Base-by-base conservation (phyloP, 257 asterid species). In the Penstemon eatonii region DNA sequence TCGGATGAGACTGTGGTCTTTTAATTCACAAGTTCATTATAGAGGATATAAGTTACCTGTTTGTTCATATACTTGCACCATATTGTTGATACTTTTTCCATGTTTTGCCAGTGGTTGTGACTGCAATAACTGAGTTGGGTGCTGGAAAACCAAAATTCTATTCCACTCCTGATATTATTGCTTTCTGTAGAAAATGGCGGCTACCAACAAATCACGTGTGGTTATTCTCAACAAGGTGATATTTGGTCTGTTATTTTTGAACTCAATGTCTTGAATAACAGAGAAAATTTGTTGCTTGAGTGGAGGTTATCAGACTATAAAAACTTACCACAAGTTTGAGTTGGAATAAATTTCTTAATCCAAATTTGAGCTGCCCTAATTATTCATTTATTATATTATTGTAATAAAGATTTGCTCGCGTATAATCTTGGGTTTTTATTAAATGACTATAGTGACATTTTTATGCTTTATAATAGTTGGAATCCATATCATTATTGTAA, bases 101-200 rank as follows among this genome's bases (percentile, higher is more conserved):
- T 67, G 60, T 69, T 78, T 63, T 67, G 60, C 67, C 86, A 93
- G 99, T 85, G 81, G 99, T 90, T 62, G 96, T 93, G 78, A 93
- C 99, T 58, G 99, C 99, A 56, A 92, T 93, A 58, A 84, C 99
- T 3, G 95, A 90, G 77, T 77, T 93, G 87, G 96, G 96, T 52
- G 65, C 61, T 74, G 99, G 99, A 76, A 93, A 87, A 81, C 97
- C 99, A 69, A 88, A 83, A 68, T 93, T 93, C 83, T 88, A 88
- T 71, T 90, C 99, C 59, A 93, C 99, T 62, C 95, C 99, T 18
- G 90, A 90, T 60, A 54, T 93, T 69, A 93, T 88, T 7, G 89
- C 92, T 33, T 93, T 93, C 72, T 93, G 99, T 77, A 73, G 96
- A 71, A 85, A 88, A 78, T 90, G 99, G 99, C 83, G 91, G 57